phyloP scores from a whole-genome alignment of 2,329 filamentous ascomycete species.

The Colletotrichum paranaense region DNA sequence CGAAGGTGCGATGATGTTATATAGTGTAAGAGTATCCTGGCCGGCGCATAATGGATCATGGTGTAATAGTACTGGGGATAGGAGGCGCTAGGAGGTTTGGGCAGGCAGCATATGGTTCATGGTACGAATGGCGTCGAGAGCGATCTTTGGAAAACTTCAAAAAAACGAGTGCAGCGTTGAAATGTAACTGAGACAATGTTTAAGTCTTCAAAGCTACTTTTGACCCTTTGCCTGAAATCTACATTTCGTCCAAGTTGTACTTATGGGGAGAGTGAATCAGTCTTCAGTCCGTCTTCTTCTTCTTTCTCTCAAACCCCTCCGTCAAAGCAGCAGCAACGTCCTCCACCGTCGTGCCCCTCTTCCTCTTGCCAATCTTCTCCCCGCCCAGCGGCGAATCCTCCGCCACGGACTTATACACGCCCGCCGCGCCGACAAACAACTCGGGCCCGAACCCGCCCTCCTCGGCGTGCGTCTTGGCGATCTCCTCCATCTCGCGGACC shows the following conservation, averaged over 20 bases:
- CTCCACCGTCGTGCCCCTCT: slow-evolving; percentile 65
- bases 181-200: not conserved
- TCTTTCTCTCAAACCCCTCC: slow-evolving; percentile 60
- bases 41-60: slow-evolving; percentile 4
- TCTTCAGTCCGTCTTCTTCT: slow-evolving; percentile 46
- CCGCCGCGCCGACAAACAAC: slow-evolving; percentile 70
- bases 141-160: not conserved
- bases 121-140: slow-evolving; percentile 9
- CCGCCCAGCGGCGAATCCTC: slow-evolving; percentile 69
- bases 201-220: not conserved
- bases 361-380: slow-evolving; percentile 68
- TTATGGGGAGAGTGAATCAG: no score
- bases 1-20: not conserved
- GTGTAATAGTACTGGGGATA: not conserved
- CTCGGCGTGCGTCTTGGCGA: slow-evolving; percentile 72
- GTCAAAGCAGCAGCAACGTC: slow-evolving; percentile 64
- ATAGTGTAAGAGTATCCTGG: not conserved
- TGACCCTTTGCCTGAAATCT: no score
- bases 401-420: slow-evolving; percentile 70
- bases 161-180: not conserved
- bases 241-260: not conserved
- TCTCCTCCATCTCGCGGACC: slow-evolving; percentile 83
- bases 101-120: not conserved
- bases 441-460: slow-evolving; percentile 71
- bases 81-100: not conserved